Base-by-base conservation (phyloP, 202 grass and related monocot species). In the Elaeis oleifera region DNA sequence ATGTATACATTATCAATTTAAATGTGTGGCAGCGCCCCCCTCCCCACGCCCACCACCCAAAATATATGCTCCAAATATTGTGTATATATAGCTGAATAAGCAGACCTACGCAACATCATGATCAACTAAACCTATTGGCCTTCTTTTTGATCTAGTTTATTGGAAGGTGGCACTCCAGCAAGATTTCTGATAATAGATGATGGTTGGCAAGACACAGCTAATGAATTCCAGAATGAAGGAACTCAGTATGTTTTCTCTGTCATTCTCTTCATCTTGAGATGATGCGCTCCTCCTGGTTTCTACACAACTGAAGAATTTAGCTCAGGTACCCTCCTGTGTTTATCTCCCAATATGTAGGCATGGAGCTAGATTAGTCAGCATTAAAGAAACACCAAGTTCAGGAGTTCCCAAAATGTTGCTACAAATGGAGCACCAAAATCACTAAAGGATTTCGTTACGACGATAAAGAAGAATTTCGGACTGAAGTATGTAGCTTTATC, bases 171-270 rank as follows among this genome's bases (percentile, higher is more conserved):
- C 1, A 54, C 50, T 8, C 70, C 70, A 23, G 58, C 70, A 53
- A 73, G 51, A 63, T 73, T 73, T 59, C 49, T 73, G 16, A 59
- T 73, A 31, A 73, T 73, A 73, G 70, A 73, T 54, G 70, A 73
- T 55, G 70, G 70, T 19, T 73, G 70, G 70, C 70, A 73, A 21
- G 70, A 73, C 19, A 55, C 27, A 23, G 19, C 6, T 32, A 73
- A 73, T 63, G 70, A 73, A 73, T 73, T 73, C 27, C 28, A 70
- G 54, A 60, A 16, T 24, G 70, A 73, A 63, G 70, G 70, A 54
- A 63, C 70, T 63, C 70, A 73, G 70, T 73, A 73, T 39, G 70
- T 73, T 24, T 50, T 36, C 19, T 15, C 50, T 44, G 13, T n/a
- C 22, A 19, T 17, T 36, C 48, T 71, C 44, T 16, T 66, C 23